A percentile compares a stretch with the other conserved stretches of the same genome.
Conservation (phyloP, 352 stramenopile genomes). For the Phytopythium kandeliae region DNA sequence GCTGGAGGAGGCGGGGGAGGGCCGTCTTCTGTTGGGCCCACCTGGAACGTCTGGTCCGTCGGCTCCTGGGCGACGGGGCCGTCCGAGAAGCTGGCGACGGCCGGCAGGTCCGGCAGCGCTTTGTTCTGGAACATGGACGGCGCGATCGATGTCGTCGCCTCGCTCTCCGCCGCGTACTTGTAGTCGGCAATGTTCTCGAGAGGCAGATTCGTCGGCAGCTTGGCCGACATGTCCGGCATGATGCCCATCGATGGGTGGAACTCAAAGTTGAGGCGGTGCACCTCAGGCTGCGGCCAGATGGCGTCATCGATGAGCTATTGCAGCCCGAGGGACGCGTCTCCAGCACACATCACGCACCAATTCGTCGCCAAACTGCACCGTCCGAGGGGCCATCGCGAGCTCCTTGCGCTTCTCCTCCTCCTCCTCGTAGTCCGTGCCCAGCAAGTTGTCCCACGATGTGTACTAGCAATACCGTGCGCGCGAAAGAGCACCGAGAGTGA, state of each 20-base stretch:
- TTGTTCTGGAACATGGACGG: constrained; percentile 84
- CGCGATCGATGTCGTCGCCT: constrained; percentile 57
- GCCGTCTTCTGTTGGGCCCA: constrained; percentile 59
- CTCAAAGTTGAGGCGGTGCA: constrained; percentile 73
- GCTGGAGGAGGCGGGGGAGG: constrained; percentile 59
- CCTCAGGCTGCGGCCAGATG: constrained; percentile 27
- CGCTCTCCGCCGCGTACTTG: constrained; percentile 59
- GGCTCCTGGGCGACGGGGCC: constrained; percentile 62
- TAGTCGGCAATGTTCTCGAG: constrained; percentile 78
- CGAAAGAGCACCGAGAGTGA: background rate
- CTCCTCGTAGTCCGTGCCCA: constrained; percentile 82
- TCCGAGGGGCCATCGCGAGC: constrained; percentile 70
- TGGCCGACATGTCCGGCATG: constrained; percentile 66
- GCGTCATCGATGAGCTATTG: background rate
- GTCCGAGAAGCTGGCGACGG: constrained; percentile 56
- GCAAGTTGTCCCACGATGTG: constrained; percentile 83
- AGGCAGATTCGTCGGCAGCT: constrained; percentile 71
- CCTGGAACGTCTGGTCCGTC: constrained; percentile 37
- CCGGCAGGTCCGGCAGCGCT: constrained; percentile 57
- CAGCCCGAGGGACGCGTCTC: too few relatives aligned
- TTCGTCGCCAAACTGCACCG: constrained; percentile 76
- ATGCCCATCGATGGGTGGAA: constrained; percentile 65
- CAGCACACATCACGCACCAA: constrained; percentile 27
- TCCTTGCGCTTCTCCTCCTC: constrained; percentile 85
- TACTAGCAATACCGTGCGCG: constrained; percentile 41